These are phyloP conservation scores for Xylaria sp. DNA, from an alignment of 2,329 filamentous ascomycete genomes.

Conservation along the genomic window DNA sequence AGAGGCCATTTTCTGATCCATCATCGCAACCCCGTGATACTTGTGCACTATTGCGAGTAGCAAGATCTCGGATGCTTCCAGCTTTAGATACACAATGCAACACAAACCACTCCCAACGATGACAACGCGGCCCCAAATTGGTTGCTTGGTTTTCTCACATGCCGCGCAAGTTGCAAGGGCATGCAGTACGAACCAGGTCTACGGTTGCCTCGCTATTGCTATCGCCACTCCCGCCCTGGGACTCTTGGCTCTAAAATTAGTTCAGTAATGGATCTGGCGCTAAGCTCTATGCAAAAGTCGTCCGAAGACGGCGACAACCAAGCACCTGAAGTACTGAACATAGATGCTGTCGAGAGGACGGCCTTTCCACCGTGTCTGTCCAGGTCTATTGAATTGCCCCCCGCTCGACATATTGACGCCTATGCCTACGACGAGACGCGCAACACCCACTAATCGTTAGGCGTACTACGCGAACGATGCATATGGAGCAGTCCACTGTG, in stretches of 20 bases:
- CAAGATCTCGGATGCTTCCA: not conserved
- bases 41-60: conserved; percentile 10
- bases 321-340: not conserved
- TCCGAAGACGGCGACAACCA: not conserved
- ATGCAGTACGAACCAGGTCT: conserved; percentile 10
- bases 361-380: not conserved
- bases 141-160: not conserved
- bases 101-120: not conserved
- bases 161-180: not conserved
- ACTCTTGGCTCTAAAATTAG: conserved; percentile 15
- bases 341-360: not conserved
- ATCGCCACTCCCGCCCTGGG: not conserved
- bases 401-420: not conserved
- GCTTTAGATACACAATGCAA: conserved; percentile 10
- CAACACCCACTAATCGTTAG: not conserved
- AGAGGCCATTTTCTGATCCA: conserved; percentile 32
- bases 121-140: not conserved
- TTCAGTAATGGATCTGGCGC: not conserved
- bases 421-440: not conserved
- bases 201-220: not conserved
- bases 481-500: conserved; percentile 9
- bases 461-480: conserved; percentile 10
- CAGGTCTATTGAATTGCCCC: not conserved
- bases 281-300: not conserved
- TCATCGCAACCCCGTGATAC: not conserved